A percentile compares a stretch with the other conserved stretches of the same genome.
These are phyloP conservation scores for Nicotiana paniculata DNA, from an alignment of 257 asterid genomes.

Conservation along the genomic window DNA sequence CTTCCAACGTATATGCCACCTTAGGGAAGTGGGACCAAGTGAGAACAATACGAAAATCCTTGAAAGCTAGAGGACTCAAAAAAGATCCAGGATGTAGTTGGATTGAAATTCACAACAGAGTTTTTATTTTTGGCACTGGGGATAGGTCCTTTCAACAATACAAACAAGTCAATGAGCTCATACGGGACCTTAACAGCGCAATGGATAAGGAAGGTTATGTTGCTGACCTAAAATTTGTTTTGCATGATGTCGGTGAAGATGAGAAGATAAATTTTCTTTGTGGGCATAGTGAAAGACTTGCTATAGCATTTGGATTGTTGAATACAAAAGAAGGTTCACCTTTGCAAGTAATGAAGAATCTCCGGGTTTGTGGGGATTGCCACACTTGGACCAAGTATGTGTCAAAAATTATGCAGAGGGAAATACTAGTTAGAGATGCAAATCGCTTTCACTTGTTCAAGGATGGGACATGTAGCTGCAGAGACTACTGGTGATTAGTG, in stretches of 20 bases:
- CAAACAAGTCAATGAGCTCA: slow-evolving; percentile 32
- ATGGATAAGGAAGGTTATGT: slow-evolving; percentile 61
- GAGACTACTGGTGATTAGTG: slow-evolving; percentile 45
- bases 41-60: slow-evolving; percentile 42
- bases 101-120: slow-evolving; percentile 49
- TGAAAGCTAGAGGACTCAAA: slow-evolving; percentile 45
- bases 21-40: slow-evolving; percentile 70
- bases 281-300: slow-evolving; percentile 61
- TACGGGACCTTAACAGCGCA: slow-evolving; percentile 31
- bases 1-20: slow-evolving; percentile 64
- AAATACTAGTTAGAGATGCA: slow-evolving; percentile 59
- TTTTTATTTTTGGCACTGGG: slow-evolving; percentile 43
- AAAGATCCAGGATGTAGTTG: slow-evolving; percentile 80
- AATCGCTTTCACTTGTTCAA: slow-evolving; percentile 50
- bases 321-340: slow-evolving; percentile 47
- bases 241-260: slow-evolving; percentile 50
- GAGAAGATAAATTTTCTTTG: slow-evolving; percentile 47
- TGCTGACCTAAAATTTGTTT: slow-evolving; percentile 40
- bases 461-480: slow-evolving; percentile 58
- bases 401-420: slow-evolving; percentile 42
- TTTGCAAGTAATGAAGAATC: slow-evolving; percentile 56
- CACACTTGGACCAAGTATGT: slow-evolving; percentile 55
- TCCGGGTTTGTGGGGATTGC: slow-evolving; percentile 62
- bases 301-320: slow-evolving; percentile 50
- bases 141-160: slow-evolving; percentile 35